Base-by-base conservation (phyloP, 345 rosid genomes). In the Lepidium africanum region DNA sequence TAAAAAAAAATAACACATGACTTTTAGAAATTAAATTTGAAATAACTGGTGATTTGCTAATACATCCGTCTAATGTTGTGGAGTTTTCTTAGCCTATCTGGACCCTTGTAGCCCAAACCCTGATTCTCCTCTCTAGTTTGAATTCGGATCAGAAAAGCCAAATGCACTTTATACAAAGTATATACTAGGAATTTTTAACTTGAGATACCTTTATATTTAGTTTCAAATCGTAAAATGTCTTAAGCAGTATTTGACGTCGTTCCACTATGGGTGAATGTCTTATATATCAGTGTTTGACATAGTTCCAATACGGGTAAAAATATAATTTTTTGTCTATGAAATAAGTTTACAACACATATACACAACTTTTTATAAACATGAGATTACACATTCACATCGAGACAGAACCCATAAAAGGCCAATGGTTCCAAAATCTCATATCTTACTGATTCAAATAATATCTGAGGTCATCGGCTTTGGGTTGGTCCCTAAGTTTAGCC, bases 401-500 rank as follows among this genome's bases (percentile, higher is more conserved):
- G 10, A 36, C 19, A 50, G 53, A 35, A 43, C 35, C 17, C 58
- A 54, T 15, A 15, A 5, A 5, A 38, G 4, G 41, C 40, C n/a
- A 39, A 0, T 45, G 70, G 45, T 47, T 38, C 35, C 59, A 47
- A 72, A 64, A 39, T 72, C n/a, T 64, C 17, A 47, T 72, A 0
- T 23, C 23, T 21, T 73, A 76, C 15, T 33, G 74, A 19, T 78
- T 62, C 46, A 72, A 47, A 67, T 82, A 89, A 54, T 82, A 80
- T 72, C 79, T 76, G 66, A 91, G 75, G 58, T 75, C 62, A 16
- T 62, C 66, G 12, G 75, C 53, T 3, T 72, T 77, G 46, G 82
- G 87, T 39, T 66, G 55, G 49, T 80, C 76, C 58, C 83, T 79
- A 47, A 91, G 74, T 77, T 83, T 84, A 11, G 71, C 67, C 76